Conservation (phyloP, 352 stramenopile species). For the Phytophthora fragariaefolia region DNA sequence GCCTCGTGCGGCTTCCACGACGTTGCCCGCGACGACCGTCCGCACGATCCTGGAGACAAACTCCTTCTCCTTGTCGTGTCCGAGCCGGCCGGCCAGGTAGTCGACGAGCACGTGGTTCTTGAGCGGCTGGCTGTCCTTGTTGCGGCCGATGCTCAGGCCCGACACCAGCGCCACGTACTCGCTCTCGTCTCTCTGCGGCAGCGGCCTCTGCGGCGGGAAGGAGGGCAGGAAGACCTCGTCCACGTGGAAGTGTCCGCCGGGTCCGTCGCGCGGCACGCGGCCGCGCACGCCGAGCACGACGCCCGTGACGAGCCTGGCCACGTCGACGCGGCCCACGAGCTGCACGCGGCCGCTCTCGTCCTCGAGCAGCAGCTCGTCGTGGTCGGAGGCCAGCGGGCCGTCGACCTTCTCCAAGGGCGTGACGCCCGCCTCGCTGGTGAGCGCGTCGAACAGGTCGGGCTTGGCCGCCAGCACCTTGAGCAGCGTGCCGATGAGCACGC, state of each 20-base stretch:
- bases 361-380: conserved; percentile 87
- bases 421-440: conserved; percentile 66
- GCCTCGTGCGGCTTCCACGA: conserved; percentile 27
- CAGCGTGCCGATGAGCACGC: conserved; percentile 82
- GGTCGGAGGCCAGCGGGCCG: conserved; percentile 57
- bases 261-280: conserved; percentile 44
- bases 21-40: conserved; percentile 79
- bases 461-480: conserved; percentile 84
- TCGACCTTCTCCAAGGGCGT: conserved; percentile 42
- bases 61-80: conserved; percentile 53
- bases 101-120: conserved; percentile 76
- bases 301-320: conserved; percentile 68
- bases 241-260: conserved; percentile 61
- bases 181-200: conserved; percentile 55
- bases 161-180: conserved; percentile 78
- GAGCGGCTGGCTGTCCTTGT: conserved; percentile 44
- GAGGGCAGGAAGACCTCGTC: conserved; percentile 62
- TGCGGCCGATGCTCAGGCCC: conserved; percentile 52
- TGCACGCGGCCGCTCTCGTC: conserved; percentile 89
- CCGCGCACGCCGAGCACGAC: conserved; percentile 78
- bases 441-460: conserved; percentile 84
- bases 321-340: conserved; percentile 61
- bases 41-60: conserved; percentile 79
- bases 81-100: conserved; percentile 75
- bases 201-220: conserved; percentile 52